Evolutionary conservation across 164 flowering plant genomes (phyloP), one percentile per base, ranked within the genome.

Genomic region (Nymphaea thermarum): DNA sequence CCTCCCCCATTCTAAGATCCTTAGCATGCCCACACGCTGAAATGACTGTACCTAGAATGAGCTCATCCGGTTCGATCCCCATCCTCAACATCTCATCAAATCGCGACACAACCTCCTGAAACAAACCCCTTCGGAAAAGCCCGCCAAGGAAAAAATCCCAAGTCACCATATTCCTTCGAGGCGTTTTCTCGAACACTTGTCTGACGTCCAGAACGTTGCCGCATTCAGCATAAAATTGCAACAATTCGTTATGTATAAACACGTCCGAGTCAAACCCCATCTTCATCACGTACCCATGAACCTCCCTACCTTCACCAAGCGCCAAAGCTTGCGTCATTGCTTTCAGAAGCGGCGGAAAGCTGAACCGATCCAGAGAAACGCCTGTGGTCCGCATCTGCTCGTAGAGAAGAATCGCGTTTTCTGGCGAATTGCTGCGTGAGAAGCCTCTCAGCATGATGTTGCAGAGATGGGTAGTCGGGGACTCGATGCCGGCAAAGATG

Each of bases 81-180:
- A 80, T 79, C 43, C 59, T 75, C 80, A 77, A 78, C 89, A 90
- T 87, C 79, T 88, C 89, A 66, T 87, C 88, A 74, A 82, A 82
- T 15, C 87, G 81, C 71, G 66, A 10, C 66, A 90, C 73, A 5
- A 62, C 86, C 42, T 82, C 81, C n/a, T 87, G 80, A 57, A 77
- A 83, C 70, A 74, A 83, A 7, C 84, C 83, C 55, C 70, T 66
- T 43, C 74, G 80, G 68, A 77, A 76, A 65, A 82, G 86, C 89
- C 93, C 84, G 64, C 82, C 87, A 63, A 88, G 83, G 87, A 90
- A 85, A 55, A 84, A 76, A 70, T 77, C 81, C 97, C 95, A 83
- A 18, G 83, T 62, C 47, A 83, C 77, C 16, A 77, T 66, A 74
- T 81, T 81, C 66, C 79, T 45, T 3, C 71, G 64, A 17, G 66